Evolutionary conservation across 2,329 filamentous ascomycete species (phyloP).

Genomic region (Pyrenochaeta sp.): DNA sequence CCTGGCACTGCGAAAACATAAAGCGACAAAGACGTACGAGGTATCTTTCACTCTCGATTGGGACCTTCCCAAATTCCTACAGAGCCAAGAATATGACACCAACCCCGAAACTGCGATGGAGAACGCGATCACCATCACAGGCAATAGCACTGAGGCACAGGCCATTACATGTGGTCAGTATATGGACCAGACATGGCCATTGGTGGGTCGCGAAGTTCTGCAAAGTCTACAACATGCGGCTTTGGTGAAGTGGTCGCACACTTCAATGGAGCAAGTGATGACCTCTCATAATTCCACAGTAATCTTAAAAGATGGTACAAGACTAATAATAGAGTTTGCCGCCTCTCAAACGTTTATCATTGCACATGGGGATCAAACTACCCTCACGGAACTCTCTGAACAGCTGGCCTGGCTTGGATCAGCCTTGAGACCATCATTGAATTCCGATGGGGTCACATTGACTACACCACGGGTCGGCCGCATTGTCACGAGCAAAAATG

Average conservation of each 20-base stretch:
- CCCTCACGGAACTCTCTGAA: neutral
- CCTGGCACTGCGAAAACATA: too few relatives aligned
- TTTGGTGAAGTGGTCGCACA: too few relatives aligned
- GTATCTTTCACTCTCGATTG: neutral
- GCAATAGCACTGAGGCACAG: neutral
- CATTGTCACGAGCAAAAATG: neutral
- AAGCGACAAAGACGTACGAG: too few relatives aligned
- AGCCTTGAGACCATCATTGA: neutral
- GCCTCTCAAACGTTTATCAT: neutral
- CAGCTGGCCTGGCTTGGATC: neutral
- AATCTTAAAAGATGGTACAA: too few relatives aligned
- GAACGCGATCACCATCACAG: neutral
- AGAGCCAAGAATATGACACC: neutral
- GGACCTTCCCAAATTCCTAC: neutral
- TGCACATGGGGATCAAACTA: neutral
- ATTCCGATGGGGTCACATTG: neutral
- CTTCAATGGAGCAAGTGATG: too few relatives aligned
- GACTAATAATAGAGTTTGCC: too few relatives aligned
- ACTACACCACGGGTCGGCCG: too few relatives aligned
- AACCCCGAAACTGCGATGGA: neutral
- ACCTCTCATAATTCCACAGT: too few relatives aligned
- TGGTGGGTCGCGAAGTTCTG: neutral
- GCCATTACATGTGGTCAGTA: neutral
- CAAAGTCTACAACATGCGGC: neutral
- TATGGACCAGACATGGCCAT: neutral